These are phyloP conservation scores for Sporobolus alterniflorus DNA, from an alignment of 202 grass and related monocot genomes.

Conservation along the genomic window DNA sequence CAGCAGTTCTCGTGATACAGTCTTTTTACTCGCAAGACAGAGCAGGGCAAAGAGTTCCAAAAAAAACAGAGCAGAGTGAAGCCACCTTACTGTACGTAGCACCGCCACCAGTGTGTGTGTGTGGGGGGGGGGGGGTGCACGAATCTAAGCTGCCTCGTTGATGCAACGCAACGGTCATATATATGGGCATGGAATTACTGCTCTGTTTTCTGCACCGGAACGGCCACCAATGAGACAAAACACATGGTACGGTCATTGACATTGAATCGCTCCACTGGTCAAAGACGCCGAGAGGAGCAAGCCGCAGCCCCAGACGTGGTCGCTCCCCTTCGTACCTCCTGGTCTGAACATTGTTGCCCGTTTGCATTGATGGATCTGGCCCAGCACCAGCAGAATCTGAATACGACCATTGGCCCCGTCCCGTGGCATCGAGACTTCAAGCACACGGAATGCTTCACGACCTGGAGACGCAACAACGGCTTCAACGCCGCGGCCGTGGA, in stretches of 20 bases:
- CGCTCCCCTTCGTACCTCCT: no score
- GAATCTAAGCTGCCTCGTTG: not conserved
- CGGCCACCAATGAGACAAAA: not conserved
- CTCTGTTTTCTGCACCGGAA: not conserved
- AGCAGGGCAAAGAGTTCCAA: no score
- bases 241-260: not conserved
- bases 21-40: no score
- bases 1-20: no score
- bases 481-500: not conserved
- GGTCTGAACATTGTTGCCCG: not conserved
- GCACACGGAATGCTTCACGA: conserved; percentile 7
- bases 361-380: not conserved
- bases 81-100: no score
- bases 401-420: not conserved
- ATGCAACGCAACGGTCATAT: not conserved
- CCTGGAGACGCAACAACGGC: not conserved
- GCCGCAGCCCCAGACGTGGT: not conserved
- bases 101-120: no score
- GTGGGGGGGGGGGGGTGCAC: no score
- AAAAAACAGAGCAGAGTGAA: no score
- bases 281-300: not conserved
- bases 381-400: not conserved
- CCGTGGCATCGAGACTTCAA: not conserved
- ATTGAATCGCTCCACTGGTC: not conserved
- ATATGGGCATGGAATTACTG: not conserved